These are phyloP conservation scores for Boletus sp. DNA, from an alignment of 768 basidiomycete genomes.

Conservation along the genomic window DNA sequence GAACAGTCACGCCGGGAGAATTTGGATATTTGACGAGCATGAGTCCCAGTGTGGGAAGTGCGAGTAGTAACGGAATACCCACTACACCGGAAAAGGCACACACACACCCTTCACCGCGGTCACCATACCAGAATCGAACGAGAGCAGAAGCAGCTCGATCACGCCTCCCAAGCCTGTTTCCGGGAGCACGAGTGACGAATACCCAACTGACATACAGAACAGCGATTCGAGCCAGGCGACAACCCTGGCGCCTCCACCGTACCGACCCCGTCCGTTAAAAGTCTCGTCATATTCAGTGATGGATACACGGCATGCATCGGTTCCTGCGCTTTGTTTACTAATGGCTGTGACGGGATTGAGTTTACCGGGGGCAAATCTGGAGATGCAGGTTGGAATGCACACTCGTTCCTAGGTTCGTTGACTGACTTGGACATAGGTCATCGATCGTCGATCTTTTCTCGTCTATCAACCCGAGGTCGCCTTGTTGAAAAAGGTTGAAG, in stretches of 20 bases:
- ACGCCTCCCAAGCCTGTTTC: constrained; percentile 9
- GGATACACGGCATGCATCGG: constrained; percentile 92
- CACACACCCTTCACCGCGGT: constrained; percentile 16
- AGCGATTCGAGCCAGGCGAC: constrained; percentile 10
- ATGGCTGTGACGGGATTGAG: constrained; percentile 72
- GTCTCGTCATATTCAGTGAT: constrained; percentile 79
- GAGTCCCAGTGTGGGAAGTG: background rate
- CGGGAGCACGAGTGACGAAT: constrained; percentile 11
- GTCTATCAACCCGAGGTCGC: constrained; percentile 83
- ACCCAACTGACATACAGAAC: constrained; percentile 9
- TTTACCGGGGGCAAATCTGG: constrained; percentile 89
- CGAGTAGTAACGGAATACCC: constrained; percentile 2
- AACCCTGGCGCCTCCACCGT: constrained; percentile 19
- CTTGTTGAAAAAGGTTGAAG: constrained; percentile 70
- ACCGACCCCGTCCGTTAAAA: constrained; percentile 62
- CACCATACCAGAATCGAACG: constrained; percentile 16
- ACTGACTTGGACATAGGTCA: constrained; percentile 37
- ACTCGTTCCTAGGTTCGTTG: background rate
- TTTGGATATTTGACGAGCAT: constrained; percentile 17
- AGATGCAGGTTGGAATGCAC: constrained; percentile 57
- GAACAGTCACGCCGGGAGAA: constrained; percentile 50
- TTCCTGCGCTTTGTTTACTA: constrained; percentile 81
- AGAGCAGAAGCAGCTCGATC: constrained; percentile 19
- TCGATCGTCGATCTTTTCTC: constrained; percentile 81
- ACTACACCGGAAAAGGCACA: constrained; percentile 10